phyloP scores from a whole-genome alignment of 2,329 filamentous ascomycete genomes.

The Penicillium sp. region DNA sequence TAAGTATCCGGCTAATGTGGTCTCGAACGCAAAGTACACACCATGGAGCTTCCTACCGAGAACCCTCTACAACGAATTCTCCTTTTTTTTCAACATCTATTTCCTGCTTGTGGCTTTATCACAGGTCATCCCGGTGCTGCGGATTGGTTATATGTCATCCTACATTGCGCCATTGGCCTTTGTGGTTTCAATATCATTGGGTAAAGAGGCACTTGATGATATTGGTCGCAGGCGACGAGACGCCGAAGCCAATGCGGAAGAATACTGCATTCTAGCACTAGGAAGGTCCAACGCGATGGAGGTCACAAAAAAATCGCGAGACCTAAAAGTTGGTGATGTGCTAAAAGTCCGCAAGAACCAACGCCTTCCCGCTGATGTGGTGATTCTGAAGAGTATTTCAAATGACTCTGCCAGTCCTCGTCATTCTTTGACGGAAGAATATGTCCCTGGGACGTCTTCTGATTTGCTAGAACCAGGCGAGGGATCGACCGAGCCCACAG shows the following conservation, averaged over 20 bases:
- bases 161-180: constrained; percentile 91
- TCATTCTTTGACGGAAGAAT: constrained; percentile 19
- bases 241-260: constrained; percentile 89
- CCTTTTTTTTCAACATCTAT: constrained; percentile 99
- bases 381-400: constrained; percentile 79
- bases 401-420: constrained; percentile 48
- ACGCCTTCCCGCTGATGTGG: constrained; percentile 87
- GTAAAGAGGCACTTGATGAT: constrained; percentile 94
- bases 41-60: constrained; percentile 89
- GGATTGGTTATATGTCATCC: constrained; percentile 91
- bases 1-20: constrained; percentile 82
- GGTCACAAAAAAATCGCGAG: constrained; percentile 75
- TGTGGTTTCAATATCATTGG: constrained; percentile 86
- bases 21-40: constrained; percentile 98
- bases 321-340: constrained; percentile 93
- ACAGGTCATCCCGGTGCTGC: constrained; percentile 81
- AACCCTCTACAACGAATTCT: constrained; percentile 97
- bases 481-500: constrained; percentile 15
- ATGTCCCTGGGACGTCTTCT: constrained; percentile 11
- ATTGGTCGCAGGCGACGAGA: constrained; percentile 82
- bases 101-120: constrained; percentile 93
- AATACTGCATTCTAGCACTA: constrained; percentile 75
- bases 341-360: constrained; percentile 89
- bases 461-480: constrained; percentile 28
- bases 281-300: constrained; percentile 59